Conservation (phyloP, 306 rosid genomes). For the Malus fusca region DNA sequence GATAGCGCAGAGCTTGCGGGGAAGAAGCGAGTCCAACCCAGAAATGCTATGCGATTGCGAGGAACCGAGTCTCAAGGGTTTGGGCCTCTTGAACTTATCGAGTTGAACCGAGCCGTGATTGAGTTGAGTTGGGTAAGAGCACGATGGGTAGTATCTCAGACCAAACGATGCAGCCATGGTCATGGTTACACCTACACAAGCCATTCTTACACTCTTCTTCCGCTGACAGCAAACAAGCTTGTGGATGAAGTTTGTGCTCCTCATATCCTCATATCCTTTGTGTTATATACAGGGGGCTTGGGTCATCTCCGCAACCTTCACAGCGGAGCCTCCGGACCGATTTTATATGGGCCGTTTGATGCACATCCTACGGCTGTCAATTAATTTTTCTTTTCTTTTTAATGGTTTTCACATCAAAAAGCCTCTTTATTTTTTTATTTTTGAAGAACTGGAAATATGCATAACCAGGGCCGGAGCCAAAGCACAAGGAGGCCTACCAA, state of each 20-base stretch:
- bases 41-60: constrained; percentile 40
- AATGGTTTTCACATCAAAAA: too few relatives aligned
- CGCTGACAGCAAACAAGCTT: background rate
- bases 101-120: constrained; percentile 32
- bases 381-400: too few relatives aligned
- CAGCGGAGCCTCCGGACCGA: too few relatives aligned
- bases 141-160: constrained; percentile 15
- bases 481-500: too few relatives aligned
- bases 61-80: constrained; percentile 44
- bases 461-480: too few relatives aligned
- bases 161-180: constrained; percentile 38
- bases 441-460: too few relatives aligned
- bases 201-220: constrained; percentile 31
- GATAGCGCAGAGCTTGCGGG: constrained; percentile 23
- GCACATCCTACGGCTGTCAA: too few relatives aligned
- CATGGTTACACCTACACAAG: constrained; percentile 19
- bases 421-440: too few relatives aligned
- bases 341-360: too few relatives aligned
- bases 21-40: constrained; percentile 34
- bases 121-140: constrained; percentile 18
- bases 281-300: background rate
- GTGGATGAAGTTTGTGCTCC: constrained; percentile 19
- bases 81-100: constrained; percentile 22
- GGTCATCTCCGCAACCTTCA: too few relatives aligned
- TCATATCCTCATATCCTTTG: constrained; percentile 7